These are phyloP conservation scores for Scalesia atractyloides DNA, from an alignment of 129 eudicot genomes.

Conservation along the genomic window DNA sequence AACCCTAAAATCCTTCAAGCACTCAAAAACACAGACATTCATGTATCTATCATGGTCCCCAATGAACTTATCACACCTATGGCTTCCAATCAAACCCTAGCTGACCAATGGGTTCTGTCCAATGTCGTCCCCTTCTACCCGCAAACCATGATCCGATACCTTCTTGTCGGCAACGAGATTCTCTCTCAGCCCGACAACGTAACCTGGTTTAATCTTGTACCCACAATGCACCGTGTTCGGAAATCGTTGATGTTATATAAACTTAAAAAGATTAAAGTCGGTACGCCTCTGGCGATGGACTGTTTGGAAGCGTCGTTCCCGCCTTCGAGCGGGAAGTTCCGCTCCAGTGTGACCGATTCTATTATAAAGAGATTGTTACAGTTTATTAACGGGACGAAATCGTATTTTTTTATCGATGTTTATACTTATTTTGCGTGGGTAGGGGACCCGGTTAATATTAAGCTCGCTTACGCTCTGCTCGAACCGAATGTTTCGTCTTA, in stretches of 20 bases:
- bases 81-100: slow-evolving; percentile 58
- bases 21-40: slow-evolving; percentile 50
- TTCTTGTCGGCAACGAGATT: slow-evolving; percentile 84
- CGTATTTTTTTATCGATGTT: slow-evolving; percentile 63
- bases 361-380: slow-evolving; percentile 54
- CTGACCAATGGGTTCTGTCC: slow-evolving; percentile 61
- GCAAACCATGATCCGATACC: slow-evolving; percentile 57
- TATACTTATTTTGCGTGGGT: slow-evolving; percentile 74
- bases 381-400: slow-evolving; percentile 63
- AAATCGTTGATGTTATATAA: slow-evolving; percentile 37
- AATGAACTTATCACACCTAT: slow-evolving; percentile 53
- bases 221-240: slow-evolving; percentile 62
- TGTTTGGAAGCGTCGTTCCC: slow-evolving; percentile 60
- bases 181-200: slow-evolving; percentile 46
- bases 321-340: slow-evolving; percentile 65
- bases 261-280: slow-evolving; percentile 55
- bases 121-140: slow-evolving; percentile 71
- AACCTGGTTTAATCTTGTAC: slow-evolving; percentile 70
- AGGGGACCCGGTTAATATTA: slow-evolving; percentile 40
- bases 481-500: slow-evolving; percentile 28
- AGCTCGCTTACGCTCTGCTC: slow-evolving; percentile 59
- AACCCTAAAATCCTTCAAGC: slow-evolving; percentile 64
- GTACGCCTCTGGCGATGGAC: slow-evolving; percentile 73
- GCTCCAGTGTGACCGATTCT: slow-evolving; percentile 41
- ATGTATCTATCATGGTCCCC: slow-evolving; percentile 77